A percentile compares a stretch with the other conserved stretches of the same genome.
phyloP scores from a whole-genome alignment of 2,329 filamentous ascomycete genomes.

The Aspergillus novofumigatus region DNA sequence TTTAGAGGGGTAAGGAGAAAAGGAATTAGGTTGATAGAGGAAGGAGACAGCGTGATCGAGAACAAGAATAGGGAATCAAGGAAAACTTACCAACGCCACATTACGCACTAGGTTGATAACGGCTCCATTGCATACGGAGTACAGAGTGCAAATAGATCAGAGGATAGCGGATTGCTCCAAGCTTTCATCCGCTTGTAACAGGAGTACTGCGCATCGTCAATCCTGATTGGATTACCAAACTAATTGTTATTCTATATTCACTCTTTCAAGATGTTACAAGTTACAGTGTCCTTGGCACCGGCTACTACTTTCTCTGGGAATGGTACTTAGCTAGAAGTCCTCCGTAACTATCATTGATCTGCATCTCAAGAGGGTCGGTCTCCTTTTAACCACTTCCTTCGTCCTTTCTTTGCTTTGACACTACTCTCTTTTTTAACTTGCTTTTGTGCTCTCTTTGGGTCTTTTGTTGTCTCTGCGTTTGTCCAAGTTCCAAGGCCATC shows the following conservation, averaged over 20 bases:
- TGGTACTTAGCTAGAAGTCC: background rate
- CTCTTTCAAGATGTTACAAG: background rate
- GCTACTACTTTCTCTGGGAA: background rate
- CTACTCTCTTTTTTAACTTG: background rate
- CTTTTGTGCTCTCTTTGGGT: background rate
- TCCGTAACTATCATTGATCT: background rate
- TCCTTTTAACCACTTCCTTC: background rate
- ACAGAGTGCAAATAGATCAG: background rate
- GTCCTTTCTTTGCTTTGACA: background rate
- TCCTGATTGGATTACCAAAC: background rate
- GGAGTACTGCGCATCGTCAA: background rate
- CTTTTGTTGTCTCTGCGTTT: background rate
- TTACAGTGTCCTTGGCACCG: background rate
- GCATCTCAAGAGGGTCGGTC: background rate
- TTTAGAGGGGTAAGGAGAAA: background rate
- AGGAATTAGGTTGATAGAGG: background rate
- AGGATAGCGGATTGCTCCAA: background rate
- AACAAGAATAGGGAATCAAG: background rate
- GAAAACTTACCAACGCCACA: background rate
- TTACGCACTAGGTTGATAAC: background rate
- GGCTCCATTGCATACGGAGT: background rate
- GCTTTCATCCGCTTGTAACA: background rate
- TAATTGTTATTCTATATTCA: background rate
- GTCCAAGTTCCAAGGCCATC: background rate
- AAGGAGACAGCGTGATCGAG: background rate